Base-by-base conservation (phyloP, 495 filamentous ascomycete species). In the Podospora comata region DNA sequence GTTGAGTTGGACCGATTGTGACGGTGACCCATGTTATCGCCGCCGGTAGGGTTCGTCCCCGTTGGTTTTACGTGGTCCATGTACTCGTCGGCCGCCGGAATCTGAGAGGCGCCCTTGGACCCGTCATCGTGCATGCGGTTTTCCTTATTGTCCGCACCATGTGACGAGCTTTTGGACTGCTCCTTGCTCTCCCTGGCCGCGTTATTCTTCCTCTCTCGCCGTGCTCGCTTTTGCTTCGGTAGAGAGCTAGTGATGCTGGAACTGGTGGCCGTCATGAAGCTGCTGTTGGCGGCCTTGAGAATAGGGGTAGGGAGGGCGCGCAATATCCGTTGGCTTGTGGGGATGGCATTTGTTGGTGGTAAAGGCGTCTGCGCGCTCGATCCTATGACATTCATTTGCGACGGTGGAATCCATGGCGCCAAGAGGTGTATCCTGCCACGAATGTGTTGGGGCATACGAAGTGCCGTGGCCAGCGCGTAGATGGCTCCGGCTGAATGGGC, bases 401-500 rank as follows among this genome's bases (percentile, higher is more conserved):
- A 96, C 0, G 95, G 95, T 2, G 95, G 95, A 55, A 99, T 98
- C 96, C 95, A 99, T 0, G 95, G 95, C 2, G 95, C 94, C 15
- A 99, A 84, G 9, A 99, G 88, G 78, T 99, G 95, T 27, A 99
- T 94, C 39, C 92, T 91, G 28, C 96, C 94, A 18, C 94, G 89
- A 69, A 99, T 95, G 76, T 97, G 92, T 71, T 97, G 93, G 18
- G 96, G 94, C 84, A 99, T 95, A 58, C 95, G 90, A 28, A 99
- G 84, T 5, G 96, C 95, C 0, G 96, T 98, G 20, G 95, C 96
- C 28, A 99, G 87, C 28, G 95, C 96, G 74, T 99, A 99, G 67
- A 99, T 97, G 20, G 95, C 96, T 26, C 95, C 95, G 11, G 95
- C 95, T 11, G 93, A 97, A 76, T 99, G 95, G n/a, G 96, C 95